Evolutionary conservation across 2,329 filamentous ascomycete genomes (phyloP).

Genomic region (Diaporthe helianthi): DNA sequence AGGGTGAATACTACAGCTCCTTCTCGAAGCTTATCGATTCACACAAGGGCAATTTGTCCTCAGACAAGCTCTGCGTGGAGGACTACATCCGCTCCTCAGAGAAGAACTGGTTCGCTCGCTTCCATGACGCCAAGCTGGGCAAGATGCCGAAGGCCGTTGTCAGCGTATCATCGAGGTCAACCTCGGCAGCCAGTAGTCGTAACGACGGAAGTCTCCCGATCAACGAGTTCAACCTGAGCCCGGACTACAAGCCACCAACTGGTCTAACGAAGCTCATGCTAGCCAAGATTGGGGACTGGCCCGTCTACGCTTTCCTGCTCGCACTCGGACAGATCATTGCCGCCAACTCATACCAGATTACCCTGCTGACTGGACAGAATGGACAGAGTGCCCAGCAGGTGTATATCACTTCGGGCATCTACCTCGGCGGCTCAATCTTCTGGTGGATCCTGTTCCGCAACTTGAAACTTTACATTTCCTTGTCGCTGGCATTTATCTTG

Average conservation of each 20-base stretch:
- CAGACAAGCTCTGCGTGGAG: constrained; percentile 67
- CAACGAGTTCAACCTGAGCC: constrained; percentile 61
- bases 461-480: constrained; percentile 61
- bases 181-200: constrained; percentile 31
- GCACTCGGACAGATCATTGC: constrained; percentile 69
- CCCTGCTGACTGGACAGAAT: constrained; percentile 68
- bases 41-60: constrained; percentile 62
- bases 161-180: constrained; percentile 39
- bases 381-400: constrained; percentile 65
- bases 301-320: constrained; percentile 66
- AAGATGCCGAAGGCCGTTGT: constrained; percentile 36
- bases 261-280: constrained; percentile 61
- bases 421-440: constrained; percentile 61
- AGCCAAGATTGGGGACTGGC: constrained; percentile 68
- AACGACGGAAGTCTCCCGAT: background rate
- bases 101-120: constrained; percentile 69
- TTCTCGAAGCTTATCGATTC: constrained; percentile 64
- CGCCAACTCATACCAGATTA: constrained; percentile 72
- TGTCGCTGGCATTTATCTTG: constrained; percentile 68
- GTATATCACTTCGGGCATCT: constrained; percentile 66
- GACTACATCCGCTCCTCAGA: constrained; percentile 69
- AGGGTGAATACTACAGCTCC: constrained; percentile 64
- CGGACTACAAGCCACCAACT: constrained; percentile 62
- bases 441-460: constrained; percentile 71
- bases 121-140: constrained; percentile 65